phyloP scores from a whole-genome alignment of 345 rosid genomes.

The Cardamine chenopodiifolia region DNA sequence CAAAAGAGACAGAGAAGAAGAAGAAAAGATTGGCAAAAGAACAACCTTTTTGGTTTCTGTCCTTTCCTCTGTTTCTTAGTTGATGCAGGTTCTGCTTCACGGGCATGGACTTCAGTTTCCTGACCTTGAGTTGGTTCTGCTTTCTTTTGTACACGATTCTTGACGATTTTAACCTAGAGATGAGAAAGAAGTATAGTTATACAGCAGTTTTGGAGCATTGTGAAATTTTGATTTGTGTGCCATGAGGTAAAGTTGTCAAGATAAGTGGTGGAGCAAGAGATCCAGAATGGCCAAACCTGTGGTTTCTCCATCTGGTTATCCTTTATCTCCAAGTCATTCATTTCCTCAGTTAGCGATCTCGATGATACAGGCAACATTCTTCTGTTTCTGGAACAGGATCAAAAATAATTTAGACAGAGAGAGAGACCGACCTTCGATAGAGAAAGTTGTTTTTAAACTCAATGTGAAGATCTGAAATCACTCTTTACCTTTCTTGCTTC shows the following conservation, averaged over 20 bases:
- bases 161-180: constrained; percentile 20
- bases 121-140: background rate
- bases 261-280: constrained; percentile 16
- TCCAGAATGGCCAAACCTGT: constrained; percentile 50
- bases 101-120: constrained; percentile 19
- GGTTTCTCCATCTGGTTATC: constrained; percentile 56
- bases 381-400: constrained; percentile 47
- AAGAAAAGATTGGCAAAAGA: background rate
- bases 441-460: background rate
- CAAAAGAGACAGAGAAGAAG: background rate
- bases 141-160: constrained; percentile 17
- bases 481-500: constrained; percentile 37
- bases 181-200: background rate
- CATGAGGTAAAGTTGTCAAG: background rate
- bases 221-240: background rate
- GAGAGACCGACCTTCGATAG: background rate
- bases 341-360: constrained; percentile 55
- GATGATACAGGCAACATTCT: constrained; percentile 71
- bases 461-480: background rate
- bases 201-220: constrained; percentile 14
- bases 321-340: constrained; percentile 49
- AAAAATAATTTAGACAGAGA: constrained; percentile 16
- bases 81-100: constrained; percentile 38
- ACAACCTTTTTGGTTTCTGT: constrained; percentile 43
- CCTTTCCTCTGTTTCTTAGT: constrained; percentile 27